Base-by-base conservation (phyloP, 2,329 filamentous ascomycete genomes). In the Westerdykella ornata region DNA sequence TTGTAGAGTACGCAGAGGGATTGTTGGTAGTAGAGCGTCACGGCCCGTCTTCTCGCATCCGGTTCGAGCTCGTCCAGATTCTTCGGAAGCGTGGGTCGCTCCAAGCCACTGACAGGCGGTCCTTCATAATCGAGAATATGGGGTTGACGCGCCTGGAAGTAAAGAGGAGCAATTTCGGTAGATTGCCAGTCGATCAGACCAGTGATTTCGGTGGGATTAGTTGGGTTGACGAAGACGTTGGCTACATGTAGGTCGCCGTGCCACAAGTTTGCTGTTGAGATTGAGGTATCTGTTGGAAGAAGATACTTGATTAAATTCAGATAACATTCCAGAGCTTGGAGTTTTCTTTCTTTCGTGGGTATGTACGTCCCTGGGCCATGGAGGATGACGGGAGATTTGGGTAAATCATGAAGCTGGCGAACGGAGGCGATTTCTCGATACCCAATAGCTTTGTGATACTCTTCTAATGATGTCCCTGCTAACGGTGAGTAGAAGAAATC, bases 181-280 rank as follows among this genome's bases (percentile, higher is more conserved):
- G 55, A 54, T 42, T 66, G 62, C 63, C 63, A 66, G 38, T 67
- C 64, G 37, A 67, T 62, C 20, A 67, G 47, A n/a, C 44, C 41
- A 0, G 54, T 48, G 35, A 66, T 44, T 44, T 53, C 41, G 7
- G 62, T 62, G 11, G 56, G 62, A n/a, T 65, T 34, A 2, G 44
- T 42, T 34, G 52, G 49, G 40, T 66, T 47, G 3, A 67, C 63
- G 37, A 65, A 63, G 38, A 67, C 65, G 35, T 63, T 71, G 7
- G 57, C 65, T 14, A 41, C 41, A 37, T 71, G 67, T 15, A 70
- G 49, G 37, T 71, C 67, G 28, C 43, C 45, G 39, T 71, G 65
- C 67, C 57, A 64, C 14, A 63, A 47, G 51, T 57, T 52, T 11
- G 46, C 38, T 28, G 51, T 46, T 42, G 43, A 47, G 32, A 63